Evolutionary conservation across 495 filamentous ascomycete genomes (phyloP), one percentile per base, ranked within the genome.

Genomic region (Lophium mytilinum): DNA sequence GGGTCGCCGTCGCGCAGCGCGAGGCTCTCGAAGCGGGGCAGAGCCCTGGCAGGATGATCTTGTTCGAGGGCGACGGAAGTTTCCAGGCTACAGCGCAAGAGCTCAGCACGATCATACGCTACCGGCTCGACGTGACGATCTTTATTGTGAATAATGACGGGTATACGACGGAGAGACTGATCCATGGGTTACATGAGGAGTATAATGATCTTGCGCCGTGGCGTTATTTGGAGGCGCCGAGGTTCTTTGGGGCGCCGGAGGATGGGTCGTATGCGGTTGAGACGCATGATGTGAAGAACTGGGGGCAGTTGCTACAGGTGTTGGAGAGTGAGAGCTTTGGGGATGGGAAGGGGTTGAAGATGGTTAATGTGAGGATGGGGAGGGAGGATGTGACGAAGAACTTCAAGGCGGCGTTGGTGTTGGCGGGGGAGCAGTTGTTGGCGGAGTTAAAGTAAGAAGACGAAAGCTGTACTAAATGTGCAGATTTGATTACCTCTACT

Each of bases 61-160:
- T 96, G 49, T 89, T 93, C 59, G 86, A 88, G 15, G 90, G 90
- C 42, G 90, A 96, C 60, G 90, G 90, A 14, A 88, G 85, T 57
- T 79, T 90, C 55, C 87, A 96, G 62, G 72, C 94, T 21, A 91
- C 89, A 4, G 80, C 79, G 3, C 90, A 95, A 65, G 89, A 94
- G 68, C 63, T 96, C 41, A 86, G 84, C 68, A 92, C 89, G 14
- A 90, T 94, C 76, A 79, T 95, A 49, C 77, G 83, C 10, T 83
- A 88, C 48, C 75, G 80, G 17, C 70, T 96, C 37, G 83, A 86
- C 49, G 81, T 88, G 6, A 92, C 88, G 60, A 81, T 96, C 9
- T 57, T 68, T 37, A 35, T 61, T 10, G 58, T 50, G 12, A 57
- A 58, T 17, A 56, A 65, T 50, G 33, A 34, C 10, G 47, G 59